A percentile compares a stretch with the other conserved stretches of the same genome.
Evolutionary conservation across 208 protist genomes (phyloP).

Genomic region (Angomonas ambiguus): DNA sequence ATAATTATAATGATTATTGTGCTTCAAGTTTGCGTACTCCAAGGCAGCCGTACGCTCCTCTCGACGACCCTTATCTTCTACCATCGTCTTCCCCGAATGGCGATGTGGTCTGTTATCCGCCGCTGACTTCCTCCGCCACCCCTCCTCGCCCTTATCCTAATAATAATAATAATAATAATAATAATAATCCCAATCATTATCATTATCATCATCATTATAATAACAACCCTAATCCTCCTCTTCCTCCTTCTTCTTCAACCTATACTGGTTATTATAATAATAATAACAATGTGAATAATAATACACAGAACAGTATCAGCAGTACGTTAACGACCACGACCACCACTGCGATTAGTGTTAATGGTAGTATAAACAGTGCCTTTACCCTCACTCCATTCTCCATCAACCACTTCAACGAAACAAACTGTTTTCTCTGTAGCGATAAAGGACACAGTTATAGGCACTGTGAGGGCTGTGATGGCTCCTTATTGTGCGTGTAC

Average conservation of each 20-base stretch:
- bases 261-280: not conserved
- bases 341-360: no score
- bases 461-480: constrained; percentile 28
- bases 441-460: constrained; percentile 28
- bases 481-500: constrained; percentile 29
- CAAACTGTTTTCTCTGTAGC: constrained; percentile 40
- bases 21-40: no score
- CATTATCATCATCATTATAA: not conserved
- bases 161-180: not conserved
- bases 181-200: not conserved
- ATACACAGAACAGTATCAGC: not conserved
- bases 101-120: no score
- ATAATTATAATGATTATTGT: no score
- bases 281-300: not conserved
- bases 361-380: no score
- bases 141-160: no score
- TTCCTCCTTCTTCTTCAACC: not conserved
- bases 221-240: not conserved
- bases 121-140: no score
- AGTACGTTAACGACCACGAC: not conserved
- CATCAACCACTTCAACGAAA: not conserved
- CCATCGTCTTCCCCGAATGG: no score
- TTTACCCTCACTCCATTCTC: constrained; percentile 16
- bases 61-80: no score
- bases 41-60: no score